phyloP scores from a whole-genome alignment of 495 filamentous ascomycete genomes.

The Penicillium coffeae region DNA sequence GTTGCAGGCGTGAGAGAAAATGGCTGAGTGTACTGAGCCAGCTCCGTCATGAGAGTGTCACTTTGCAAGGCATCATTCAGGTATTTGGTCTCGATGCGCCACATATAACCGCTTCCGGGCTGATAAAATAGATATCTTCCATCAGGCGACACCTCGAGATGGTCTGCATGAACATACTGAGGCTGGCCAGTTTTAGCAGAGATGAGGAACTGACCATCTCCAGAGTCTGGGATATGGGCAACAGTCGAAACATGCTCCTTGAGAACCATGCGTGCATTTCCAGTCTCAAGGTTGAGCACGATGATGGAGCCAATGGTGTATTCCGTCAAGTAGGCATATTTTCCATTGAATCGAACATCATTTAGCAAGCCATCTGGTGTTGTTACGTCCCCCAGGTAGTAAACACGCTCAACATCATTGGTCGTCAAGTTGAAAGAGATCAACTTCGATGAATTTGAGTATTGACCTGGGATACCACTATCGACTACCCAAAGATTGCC shows the following conservation, averaged over 20 bases:
- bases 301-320: constrained; percentile 4
- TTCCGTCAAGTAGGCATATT: constrained; percentile 6
- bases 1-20: constrained; percentile 1
- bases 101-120: constrained; percentile 2
- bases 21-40: background rate
- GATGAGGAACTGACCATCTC: background rate
- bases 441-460: constrained; percentile 2
- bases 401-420: constrained; percentile 1
- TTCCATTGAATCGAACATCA: constrained; percentile 8
- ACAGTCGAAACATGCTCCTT: background rate
- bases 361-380: background rate
- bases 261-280: background rate
- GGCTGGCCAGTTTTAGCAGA: background rate
- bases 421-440: constrained; percentile 5
- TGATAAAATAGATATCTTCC: constrained; percentile 3
- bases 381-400: constrained; percentile 1
- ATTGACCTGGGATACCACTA: background rate
- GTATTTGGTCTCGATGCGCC: constrained; percentile 5
- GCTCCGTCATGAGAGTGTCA: background rate
- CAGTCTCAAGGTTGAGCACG: constrained; percentile 5
- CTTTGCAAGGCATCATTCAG: constrained; percentile 4
- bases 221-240: background rate
- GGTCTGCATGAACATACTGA: constrained; percentile 5
- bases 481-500: constrained; percentile 4
- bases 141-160: constrained; percentile 4